Evolutionary conservation across 192 early-diverging fungal species (phyloP).

Genomic region (Coemansia sp.): DNA sequence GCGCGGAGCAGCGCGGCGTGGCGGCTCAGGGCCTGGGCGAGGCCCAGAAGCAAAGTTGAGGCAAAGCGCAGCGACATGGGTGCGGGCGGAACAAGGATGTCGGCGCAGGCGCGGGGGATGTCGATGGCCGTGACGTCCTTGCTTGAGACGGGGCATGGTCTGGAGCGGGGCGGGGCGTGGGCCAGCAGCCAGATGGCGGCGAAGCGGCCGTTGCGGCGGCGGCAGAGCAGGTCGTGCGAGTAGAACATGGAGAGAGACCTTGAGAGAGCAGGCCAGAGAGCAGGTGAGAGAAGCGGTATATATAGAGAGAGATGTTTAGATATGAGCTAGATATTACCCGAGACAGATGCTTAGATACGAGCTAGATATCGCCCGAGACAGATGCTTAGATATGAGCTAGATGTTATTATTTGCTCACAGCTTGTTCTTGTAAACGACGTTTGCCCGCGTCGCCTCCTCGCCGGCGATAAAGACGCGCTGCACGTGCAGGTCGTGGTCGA

Average conservation of each 20-base stretch:
- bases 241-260: constrained; percentile 50
- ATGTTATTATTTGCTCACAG: constrained; percentile 5
- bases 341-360: background rate
- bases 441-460: constrained; percentile 53
- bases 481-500: constrained; percentile 67
- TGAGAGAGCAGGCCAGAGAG: too few species aligned
- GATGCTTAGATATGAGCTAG: background rate
- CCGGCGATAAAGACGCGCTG: constrained; percentile 74
- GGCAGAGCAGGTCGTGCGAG: constrained; percentile 44
- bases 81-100: constrained; percentile 19
- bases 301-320: background rate
- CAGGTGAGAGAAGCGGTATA: too few species aligned
- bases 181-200: constrained; percentile 44
- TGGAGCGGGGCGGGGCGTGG: constrained; percentile 8
- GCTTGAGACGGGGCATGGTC: constrained; percentile 18
- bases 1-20: constrained; percentile 16
- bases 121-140: constrained; percentile 31
- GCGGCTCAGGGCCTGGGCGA: constrained; percentile 23
- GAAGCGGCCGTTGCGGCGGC: constrained; percentile 35
- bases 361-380: background rate
- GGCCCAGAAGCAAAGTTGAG: constrained; percentile 34
- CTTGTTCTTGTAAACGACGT: constrained; percentile 34
- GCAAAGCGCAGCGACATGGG: constrained; percentile 39
- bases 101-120: constrained; percentile 32
- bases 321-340: too few species aligned